Base-by-base conservation (phyloP, 2,329 filamentous ascomycete species). In the Aspergillus sp. region DNA sequence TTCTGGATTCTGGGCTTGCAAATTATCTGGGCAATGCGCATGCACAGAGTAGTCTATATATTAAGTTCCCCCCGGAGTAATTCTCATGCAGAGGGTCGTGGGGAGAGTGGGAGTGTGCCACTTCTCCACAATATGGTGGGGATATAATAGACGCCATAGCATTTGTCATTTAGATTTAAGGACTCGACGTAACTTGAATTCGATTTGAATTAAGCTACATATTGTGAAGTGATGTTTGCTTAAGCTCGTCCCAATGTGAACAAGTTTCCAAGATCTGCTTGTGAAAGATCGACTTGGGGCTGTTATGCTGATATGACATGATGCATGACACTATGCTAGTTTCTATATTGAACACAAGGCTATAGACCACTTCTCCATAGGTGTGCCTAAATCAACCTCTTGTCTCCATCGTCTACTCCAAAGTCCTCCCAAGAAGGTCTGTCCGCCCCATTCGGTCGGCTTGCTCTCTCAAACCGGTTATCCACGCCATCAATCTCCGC, bases 391-490 rank as follows among this genome's bases (percentile, higher is more conserved):
- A 11, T 33, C 41, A 52, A n/a, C 34, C 42, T 24, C 13, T 13
- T 19, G 41, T 57, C 56, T 22, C 24, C 56, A 40, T 51, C 45
- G 9, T 51, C 20, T 3, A 19, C 15, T 12, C 12, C 51, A 19
- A 58, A 58, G 33, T 51, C 56, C 46, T 50, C 46, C 56, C 56
- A 58, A 27, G 40, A 50, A n/a, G 56, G 27, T 24, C 46, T 19
- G 42, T 63, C 60, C 4, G 22, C 19, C 8, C 60, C 60, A 33
- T 61, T 61, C 15, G 57, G 57, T 30, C 60, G 42, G 42, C 50
- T 61, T 17, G 57, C 60, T 8, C 60, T 41, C 22, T 27, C 17
- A 27, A 61, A 61, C 11, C 44, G 33, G 33, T 57, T 57, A 12
- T 57, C 51, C 22, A 61, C 51, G 3, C 57, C 60, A 9, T 61